These are phyloP conservation scores for Sugiyamaella floridensis DNA, from an alignment of 805 yeast species.

Conservation along the genomic window DNA sequence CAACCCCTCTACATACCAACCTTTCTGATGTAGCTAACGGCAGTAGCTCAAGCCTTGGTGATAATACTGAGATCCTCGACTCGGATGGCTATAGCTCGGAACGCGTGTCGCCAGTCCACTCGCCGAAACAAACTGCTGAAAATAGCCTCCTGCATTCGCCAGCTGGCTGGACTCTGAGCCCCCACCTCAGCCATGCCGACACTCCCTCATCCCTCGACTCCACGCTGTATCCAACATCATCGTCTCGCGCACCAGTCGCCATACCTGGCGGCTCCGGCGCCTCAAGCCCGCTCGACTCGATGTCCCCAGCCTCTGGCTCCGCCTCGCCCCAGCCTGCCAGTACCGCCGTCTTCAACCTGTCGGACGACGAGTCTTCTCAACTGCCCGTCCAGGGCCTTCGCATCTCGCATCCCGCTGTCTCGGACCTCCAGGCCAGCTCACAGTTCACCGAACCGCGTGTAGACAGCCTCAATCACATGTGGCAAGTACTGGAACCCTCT, in stretches of 20 bases:
- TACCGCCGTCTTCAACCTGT: not conserved
- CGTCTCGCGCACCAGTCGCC: not conserved
- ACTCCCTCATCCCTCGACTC: not conserved
- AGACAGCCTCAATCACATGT: slow-evolving; percentile 5
- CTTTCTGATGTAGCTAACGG: not conserved
- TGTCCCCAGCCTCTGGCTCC: not conserved
- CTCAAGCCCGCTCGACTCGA: not conserved
- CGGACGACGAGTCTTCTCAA: not conserved
- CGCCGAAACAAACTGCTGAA: not conserved
- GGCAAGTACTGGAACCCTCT: slow-evolving; percentile 9
- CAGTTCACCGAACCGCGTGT: not conserved
- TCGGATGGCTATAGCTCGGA: not conserved
- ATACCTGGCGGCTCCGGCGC: not conserved
- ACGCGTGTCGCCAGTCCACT: not conserved
- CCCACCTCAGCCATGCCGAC: not conserved
- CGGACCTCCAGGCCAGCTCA: not conserved
- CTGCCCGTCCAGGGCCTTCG: not conserved
- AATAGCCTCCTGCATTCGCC: not conserved
- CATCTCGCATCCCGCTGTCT: not conserved
- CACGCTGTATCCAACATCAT: not conserved
- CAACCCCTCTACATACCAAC: not conserved
- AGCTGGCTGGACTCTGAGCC: not conserved
- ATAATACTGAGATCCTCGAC: not conserved
- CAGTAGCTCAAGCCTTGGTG: not conserved
- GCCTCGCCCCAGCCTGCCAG: not conserved